These are phyloP conservation scores for Nephelium lappaceum DNA, from an alignment of 345 rosid species.

Conservation along the genomic window DNA sequence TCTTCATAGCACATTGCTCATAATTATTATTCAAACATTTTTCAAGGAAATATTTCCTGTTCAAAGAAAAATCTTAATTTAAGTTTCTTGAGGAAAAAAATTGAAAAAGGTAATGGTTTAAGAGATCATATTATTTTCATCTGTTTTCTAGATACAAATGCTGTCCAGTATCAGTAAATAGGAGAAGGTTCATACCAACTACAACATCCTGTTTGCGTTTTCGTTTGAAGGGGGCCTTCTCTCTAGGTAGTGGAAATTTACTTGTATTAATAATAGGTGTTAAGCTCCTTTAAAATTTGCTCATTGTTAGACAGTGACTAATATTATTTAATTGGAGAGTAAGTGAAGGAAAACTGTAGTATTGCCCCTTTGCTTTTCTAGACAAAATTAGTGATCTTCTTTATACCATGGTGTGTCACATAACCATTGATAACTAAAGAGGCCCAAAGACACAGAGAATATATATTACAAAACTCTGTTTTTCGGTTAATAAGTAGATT, in stretches of 20 bases:
- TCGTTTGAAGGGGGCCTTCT: neutral
- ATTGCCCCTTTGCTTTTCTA: neutral
- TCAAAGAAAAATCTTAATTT: neutral
- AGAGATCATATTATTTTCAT: neutral
- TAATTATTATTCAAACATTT: neutral
- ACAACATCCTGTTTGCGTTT: neutral
- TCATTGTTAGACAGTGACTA: neutral
- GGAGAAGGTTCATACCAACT: neutral
- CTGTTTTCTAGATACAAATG: neutral
- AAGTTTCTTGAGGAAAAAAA: neutral
- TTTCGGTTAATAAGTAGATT: neutral
- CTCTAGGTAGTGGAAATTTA: neutral
- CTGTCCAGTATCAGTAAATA: neutral
- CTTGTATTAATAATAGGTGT: neutral
- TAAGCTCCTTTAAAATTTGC: neutral
- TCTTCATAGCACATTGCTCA: conserved; percentile 9
- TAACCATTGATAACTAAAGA: neutral
- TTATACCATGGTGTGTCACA: neutral
- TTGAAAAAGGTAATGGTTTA: neutral
- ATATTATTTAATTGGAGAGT: neutral
- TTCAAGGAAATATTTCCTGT: neutral
- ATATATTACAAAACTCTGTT: neutral
- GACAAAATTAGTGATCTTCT: neutral
- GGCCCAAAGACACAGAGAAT: neutral
- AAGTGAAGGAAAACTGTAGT: neutral